A percentile compares a stretch with the other conserved stretches of the same genome.
Evolutionary conservation across 106 monocot species (phyloP).

Genomic region (Acanthochlamys bracteata): DNA sequence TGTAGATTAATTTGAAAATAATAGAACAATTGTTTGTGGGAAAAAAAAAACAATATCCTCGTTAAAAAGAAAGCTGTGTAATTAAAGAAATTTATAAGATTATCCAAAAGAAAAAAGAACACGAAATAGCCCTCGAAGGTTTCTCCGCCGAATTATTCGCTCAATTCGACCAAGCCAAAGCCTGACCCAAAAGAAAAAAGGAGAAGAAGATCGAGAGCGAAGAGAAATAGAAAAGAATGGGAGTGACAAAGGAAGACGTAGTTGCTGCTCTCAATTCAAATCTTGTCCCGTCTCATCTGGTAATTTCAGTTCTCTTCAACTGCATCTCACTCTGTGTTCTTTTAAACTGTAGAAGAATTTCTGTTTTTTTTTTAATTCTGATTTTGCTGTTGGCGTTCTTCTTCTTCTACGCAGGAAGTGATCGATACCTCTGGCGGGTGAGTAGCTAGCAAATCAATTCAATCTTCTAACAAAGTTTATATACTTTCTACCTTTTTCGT

Average conservation of each 20-base stretch:
- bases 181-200: neutral
- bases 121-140: too few species aligned
- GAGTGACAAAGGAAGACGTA: constrained; percentile 70
- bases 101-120: too few species aligned
- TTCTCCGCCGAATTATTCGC: too few species aligned
- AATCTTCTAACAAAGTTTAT: neutral
- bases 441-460: constrained; percentile 4
- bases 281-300: constrained; percentile 70
- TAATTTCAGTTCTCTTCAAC: constrained; percentile 13
- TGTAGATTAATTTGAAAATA: too few species aligned
- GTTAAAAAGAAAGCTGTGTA: too few species aligned
- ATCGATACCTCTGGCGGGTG: constrained; percentile 91
- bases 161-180: neutral
- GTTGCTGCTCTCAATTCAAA: constrained; percentile 52
- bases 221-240: constrained; percentile 21
- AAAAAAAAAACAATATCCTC: too few species aligned
- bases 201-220: neutral
- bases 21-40: too few species aligned
- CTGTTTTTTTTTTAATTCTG: constrained; percentile 11
- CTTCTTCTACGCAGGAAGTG: constrained; percentile 46
- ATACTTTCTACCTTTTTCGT: neutral
- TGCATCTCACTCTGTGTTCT: neutral
- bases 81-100: too few species aligned
- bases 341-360: constrained; percentile 21
- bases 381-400: too few species aligned